phyloP scores from a whole-genome alignment of 176 grass and related monocot species.

The Canna indica region DNA sequence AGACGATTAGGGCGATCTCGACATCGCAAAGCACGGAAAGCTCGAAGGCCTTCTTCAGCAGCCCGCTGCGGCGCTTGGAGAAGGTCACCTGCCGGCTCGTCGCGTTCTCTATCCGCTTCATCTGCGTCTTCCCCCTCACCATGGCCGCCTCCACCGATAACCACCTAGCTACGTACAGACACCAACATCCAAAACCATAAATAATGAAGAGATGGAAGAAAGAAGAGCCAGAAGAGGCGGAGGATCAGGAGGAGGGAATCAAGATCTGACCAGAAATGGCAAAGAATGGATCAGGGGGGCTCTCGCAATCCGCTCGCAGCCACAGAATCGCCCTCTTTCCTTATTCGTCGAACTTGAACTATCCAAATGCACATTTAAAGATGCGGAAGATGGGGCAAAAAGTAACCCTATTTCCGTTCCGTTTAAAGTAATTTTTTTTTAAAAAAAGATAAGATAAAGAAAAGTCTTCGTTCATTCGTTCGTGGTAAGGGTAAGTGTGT shows the following conservation, averaged over 20 bases:
- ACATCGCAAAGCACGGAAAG: slow-evolving; percentile 3
- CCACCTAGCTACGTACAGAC: neutral
- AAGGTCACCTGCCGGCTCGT: slow-evolving; percentile 9
- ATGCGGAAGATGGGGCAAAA: neutral
- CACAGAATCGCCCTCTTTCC: neutral
- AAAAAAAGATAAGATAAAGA: neutral
- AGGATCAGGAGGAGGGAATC: neutral
- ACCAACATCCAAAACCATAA: neutral
- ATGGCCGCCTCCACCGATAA: neutral
- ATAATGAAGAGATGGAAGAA: too few relatives aligned
- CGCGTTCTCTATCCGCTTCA: slow-evolving; percentile 9
- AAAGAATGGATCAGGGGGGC: neutral
- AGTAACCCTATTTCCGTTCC: neutral
- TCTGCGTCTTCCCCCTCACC: slow-evolving; percentile 6
- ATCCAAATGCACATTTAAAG: neutral
- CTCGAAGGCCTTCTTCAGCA: slow-evolving; percentile 11
- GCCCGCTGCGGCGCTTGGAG: slow-evolving; percentile 5
- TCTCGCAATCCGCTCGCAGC: neutral
- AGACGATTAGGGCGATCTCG: slow-evolving; percentile 9
- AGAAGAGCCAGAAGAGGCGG: too few relatives aligned
- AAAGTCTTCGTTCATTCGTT: neutral
- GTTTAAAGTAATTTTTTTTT: neutral
- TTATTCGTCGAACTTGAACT: neutral
- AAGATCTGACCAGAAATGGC: neutral
- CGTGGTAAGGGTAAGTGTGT: too few relatives aligned